These are phyloP conservation scores for Candida lessepsii DNA, from an alignment of 805 yeast species.

Conservation along the genomic window DNA sequence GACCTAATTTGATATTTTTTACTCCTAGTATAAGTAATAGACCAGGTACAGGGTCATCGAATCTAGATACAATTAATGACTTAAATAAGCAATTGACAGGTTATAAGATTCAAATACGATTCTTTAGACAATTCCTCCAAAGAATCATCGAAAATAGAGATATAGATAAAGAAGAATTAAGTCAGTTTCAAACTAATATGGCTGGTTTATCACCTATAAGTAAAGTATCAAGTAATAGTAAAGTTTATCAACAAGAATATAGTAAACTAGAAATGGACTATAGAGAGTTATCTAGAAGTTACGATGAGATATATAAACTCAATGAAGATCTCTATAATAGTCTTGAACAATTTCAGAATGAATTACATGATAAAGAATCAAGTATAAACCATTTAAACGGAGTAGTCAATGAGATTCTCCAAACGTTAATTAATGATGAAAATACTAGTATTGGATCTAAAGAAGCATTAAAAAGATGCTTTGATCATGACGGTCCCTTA, in stretches of 20 bases:
- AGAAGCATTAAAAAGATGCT: constrained; percentile 18
- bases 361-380: constrained; percentile 28
- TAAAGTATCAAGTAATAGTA: constrained; percentile 2
- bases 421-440: constrained; percentile 18
- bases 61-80: constrained; percentile 25
- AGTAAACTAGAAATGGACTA: constrained; percentile 21
- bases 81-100: constrained; percentile 36
- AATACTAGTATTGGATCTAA: constrained; percentile 18
- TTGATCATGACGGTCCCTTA: constrained; percentile 16
- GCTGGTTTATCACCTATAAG: constrained; percentile 4
- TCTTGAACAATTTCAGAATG: constrained; percentile 33
- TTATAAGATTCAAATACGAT: constrained; percentile 37
- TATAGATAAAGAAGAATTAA: constrained; percentile 11
- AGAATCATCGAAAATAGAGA: constrained; percentile 27
- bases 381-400: constrained; percentile 16
- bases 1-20: constrained; percentile 16
- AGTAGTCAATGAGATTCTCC: constrained; percentile 22
- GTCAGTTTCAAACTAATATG: constrained; percentile 9
- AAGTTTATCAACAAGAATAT: constrained; percentile 7
- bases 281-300: constrained; percentile 23
- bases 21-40: constrained; percentile 15
- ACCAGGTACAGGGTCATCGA: constrained; percentile 26
- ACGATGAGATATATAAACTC: constrained; percentile 34
- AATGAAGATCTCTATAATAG: constrained; percentile 39
- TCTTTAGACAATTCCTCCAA: constrained; percentile 41